phyloP scores from a whole-genome alignment of 129 eudicot species.

The Logfia minima region DNA sequence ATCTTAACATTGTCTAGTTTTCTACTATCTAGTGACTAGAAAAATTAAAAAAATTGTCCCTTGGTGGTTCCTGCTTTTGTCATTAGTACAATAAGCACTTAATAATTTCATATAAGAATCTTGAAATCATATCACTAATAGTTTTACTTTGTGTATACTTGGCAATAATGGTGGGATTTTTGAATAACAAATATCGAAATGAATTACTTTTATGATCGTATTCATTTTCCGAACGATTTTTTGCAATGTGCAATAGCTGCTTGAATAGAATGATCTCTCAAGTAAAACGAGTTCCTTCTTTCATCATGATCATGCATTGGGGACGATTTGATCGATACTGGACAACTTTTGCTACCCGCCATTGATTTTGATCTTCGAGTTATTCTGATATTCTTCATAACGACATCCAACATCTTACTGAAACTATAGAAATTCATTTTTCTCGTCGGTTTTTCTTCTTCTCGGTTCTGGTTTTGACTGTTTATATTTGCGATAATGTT shows the following conservation, averaged over 20 bases:
- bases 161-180: not conserved
- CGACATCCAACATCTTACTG: conserved; percentile 27
- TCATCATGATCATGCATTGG: conserved; percentile 31
- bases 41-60: too few relatives aligned
- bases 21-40: too few relatives aligned
- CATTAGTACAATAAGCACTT: too few relatives aligned
- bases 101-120: too few relatives aligned
- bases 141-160: not conserved
- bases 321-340: conserved; percentile 35
- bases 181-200: not conserved
- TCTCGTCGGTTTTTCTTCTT: not conserved
- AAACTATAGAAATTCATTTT: conserved; percentile 14
- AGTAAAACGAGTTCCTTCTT: conserved; percentile 34
- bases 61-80: too few relatives aligned
- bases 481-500: not conserved
- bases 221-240: conserved; percentile 35
- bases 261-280: conserved; percentile 37
- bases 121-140: too few relatives aligned
- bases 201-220: not conserved
- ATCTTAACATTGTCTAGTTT: too few relatives aligned
- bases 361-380: conserved; percentile 25
- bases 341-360: conserved; percentile 34
- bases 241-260: conserved; percentile 55
- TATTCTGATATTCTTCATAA: conserved; percentile 22
- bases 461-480: not conserved